Conservation (phyloP, 2,329 filamentous ascomycete genomes). For the Knoxdaviesia capensis region DNA sequence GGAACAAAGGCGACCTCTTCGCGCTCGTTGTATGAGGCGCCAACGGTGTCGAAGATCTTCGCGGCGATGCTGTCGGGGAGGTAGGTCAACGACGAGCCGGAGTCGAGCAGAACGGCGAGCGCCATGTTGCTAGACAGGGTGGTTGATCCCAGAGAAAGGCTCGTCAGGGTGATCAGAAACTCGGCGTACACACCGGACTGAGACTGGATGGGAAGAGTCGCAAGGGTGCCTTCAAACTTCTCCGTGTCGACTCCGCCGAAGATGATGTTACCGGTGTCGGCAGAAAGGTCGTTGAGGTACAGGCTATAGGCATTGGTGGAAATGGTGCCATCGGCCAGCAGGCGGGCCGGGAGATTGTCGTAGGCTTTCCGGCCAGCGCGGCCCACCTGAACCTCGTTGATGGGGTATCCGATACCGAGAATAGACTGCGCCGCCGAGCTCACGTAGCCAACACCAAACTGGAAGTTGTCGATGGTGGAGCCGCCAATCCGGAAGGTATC, state of each 20-base stretch:
- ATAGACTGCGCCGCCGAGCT: conserved; percentile 49
- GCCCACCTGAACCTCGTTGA: conserved; percentile 58
- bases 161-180: conserved; percentile 51
- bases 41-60: conserved; percentile 35
- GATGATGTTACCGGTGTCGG: conserved; percentile 44
- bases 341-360: conserved; percentile 45
- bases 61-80: conserved; percentile 35
- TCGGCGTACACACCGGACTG: conserved; percentile 31
- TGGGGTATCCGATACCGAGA: conserved; percentile 62
- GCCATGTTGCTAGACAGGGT: conserved; percentile 26
- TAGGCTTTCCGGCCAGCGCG: conserved; percentile 34
- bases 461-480: conserved; percentile 31
- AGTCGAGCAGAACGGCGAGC: conserved; percentile 48
- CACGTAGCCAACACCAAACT: conserved; percentile 55
- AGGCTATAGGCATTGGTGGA: conserved; percentile 50
- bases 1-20: conserved; percentile 39
- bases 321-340: conserved; percentile 41
- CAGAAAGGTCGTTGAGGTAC: conserved; percentile 53
- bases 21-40: conserved; percentile 33
- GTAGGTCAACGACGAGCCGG: conserved; percentile 47
- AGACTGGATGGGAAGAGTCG: conserved; percentile 46
- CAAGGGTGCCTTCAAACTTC: conserved; percentile 40
- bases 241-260: conserved; percentile 56
- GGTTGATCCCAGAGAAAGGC: conserved; percentile 22
- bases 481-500: conserved; percentile 47